These are phyloP conservation scores for Spizellomyces sp. DNA, from an alignment of 192 early-diverging fungal genomes.

Conservation along the genomic window DNA sequence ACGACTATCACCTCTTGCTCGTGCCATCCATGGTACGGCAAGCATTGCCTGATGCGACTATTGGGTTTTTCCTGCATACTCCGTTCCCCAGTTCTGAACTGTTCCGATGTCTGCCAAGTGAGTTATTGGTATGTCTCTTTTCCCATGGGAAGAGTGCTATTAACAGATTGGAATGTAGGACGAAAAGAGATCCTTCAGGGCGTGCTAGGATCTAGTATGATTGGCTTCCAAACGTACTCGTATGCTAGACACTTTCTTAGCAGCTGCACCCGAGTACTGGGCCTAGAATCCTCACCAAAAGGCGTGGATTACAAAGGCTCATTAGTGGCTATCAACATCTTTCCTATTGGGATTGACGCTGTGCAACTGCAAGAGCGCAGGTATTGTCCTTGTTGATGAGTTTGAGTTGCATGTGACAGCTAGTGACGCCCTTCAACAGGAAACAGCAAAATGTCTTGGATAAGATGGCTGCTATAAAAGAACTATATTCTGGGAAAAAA, in stretches of 20 bases:
- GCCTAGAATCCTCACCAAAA: constrained; percentile 85
- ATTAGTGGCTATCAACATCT: constrained; percentile 81
- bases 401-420: too few species aligned
- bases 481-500: constrained; percentile 84
- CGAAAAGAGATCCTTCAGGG: constrained; percentile 84
- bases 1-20: constrained; percentile 62
- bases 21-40: constrained; percentile 49
- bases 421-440: constrained; percentile 37
- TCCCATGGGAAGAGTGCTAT: neutral
- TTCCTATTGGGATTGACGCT: constrained; percentile 97
- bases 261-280: constrained; percentile 91
- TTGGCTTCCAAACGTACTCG: constrained; percentile 97
- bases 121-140: constrained; percentile 18
- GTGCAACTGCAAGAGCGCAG: constrained; percentile 60
- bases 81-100: constrained; percentile 63
- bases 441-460: constrained; percentile 65
- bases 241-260: constrained; percentile 91
- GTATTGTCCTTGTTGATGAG: constrained; percentile 8
- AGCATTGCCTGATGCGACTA: constrained; percentile 43
- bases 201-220: constrained; percentile 88
- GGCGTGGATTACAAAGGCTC: constrained; percentile 83
- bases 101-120: constrained; percentile 62
- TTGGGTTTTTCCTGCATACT: constrained; percentile 63
- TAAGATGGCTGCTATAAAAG: constrained; percentile 78
- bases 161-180: constrained; percentile 27